Base-by-base conservation (phyloP, 1,284 basidiomycete genomes). In the Porogramme epimiltina region DNA sequence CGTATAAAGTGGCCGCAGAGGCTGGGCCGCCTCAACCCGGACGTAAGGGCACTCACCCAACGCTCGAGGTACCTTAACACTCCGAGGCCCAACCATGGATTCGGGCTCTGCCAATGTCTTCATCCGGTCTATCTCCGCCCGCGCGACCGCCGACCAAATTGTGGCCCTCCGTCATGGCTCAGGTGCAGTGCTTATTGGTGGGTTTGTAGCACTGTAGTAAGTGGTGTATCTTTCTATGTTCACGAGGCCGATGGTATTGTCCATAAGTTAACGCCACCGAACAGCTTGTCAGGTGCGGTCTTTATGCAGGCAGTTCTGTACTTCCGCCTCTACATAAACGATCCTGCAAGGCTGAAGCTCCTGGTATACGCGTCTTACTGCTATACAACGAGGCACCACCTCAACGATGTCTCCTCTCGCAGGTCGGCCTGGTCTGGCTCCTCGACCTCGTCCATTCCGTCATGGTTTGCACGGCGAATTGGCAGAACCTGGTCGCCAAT, bases 381-480 rank as follows among this genome's bases (percentile, higher is more conserved):
- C 11, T 28, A 11, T 18, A 18, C 19, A 43, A 31, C 34, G 15
- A n/a, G 16, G 8, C 9, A 4, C 11, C 13, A 16, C 5, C 24
- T 9, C 33, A 13, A 15, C 18, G n/a, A n/a, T n/a, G n/a, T n/a
- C n/a, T n/a, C n/a, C n/a, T n/a, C n/a, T n/a, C 19, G 6, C 36
- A 51, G 53, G 49, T 51, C 19, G 46, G 37, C 19, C 18, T 47
- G 13, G 40, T 55, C 18, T 55, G 54, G 54, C n/a, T 41, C 2
- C 39, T 55, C 22, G 54, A 55, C 37, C 34, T 45, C 8, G 23
- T 44, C 3, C 54, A 55, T 37, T 51, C 54, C 37, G 50, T 40
- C 18, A 56, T 56, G 54, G 47, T 52, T 3, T 42, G 46, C 19
- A 42, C 44, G 10, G 54, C 54, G 13, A 56, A 56, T 45, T 56